phyloP scores from a whole-genome alignment of 1,139 yeast genomes.

The Suhomyces chickasaworum region DNA sequence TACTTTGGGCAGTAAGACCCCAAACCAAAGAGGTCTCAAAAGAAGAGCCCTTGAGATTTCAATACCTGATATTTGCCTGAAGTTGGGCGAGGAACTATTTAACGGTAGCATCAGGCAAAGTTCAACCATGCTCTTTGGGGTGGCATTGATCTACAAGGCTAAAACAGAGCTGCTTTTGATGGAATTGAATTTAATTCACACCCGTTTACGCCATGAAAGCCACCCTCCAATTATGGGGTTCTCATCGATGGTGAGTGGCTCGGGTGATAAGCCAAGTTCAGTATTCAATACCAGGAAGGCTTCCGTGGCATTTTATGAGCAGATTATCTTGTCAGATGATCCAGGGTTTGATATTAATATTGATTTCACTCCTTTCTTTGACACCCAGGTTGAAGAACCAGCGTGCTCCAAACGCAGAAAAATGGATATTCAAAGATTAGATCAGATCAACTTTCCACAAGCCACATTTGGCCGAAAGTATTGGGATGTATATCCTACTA shows the following conservation, averaged over 20 bases:
- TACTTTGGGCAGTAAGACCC: conserved; percentile 45
- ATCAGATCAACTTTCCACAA: conserved; percentile 15
- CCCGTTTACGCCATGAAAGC: conserved; percentile 27
- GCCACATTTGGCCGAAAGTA: neutral
- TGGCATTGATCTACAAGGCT: conserved; percentile 54
- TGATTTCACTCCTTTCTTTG: conserved; percentile 27
- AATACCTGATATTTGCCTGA: conserved; percentile 49
- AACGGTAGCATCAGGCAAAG: conserved; percentile 45
- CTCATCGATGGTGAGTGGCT: too few relatives aligned
- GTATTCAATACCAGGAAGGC: neutral
- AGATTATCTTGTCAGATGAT: conserved; percentile 38
- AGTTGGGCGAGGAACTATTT: conserved; percentile 28
- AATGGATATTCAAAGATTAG: conserved; percentile 18
- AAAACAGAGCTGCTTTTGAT: conserved; percentile 49
- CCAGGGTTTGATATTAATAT: conserved; percentile 40
- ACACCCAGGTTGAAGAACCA: neutral
- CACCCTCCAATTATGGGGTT: too few relatives aligned
- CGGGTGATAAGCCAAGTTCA: too few relatives aligned
- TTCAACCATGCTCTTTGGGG: conserved; percentile 58
- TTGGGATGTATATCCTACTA: neutral
- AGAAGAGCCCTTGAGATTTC: conserved; percentile 42
- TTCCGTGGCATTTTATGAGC: neutral
- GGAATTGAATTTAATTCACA: conserved; percentile 33
- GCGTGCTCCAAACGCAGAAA: conserved; percentile 17
- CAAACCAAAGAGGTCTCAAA: conserved; percentile 31